phyloP scores from a whole-genome alignment of 2,329 filamentous ascomycete species.

The Endocalyx cinctus region DNA sequence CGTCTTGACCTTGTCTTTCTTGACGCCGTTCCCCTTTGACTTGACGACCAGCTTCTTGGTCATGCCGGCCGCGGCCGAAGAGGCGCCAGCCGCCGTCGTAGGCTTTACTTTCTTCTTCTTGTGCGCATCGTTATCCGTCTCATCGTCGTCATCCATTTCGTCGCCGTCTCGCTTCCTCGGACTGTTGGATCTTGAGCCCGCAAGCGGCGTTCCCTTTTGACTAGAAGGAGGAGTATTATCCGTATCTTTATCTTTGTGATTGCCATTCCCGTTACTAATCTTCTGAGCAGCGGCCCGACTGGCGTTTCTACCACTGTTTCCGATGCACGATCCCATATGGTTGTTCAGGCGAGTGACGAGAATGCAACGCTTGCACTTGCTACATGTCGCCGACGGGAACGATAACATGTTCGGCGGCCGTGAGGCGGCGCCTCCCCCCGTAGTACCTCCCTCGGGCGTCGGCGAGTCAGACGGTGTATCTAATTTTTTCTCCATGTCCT shows the following conservation, averaged over 20 bases:
- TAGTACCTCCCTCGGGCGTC: slow-evolving; percentile 40
- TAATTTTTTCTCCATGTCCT: slow-evolving; percentile 63
- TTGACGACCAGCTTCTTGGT: slow-evolving; percentile 55
- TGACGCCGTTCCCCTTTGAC: slow-evolving; percentile 39
- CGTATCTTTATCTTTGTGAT: too few relatives aligned
- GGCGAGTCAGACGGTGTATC: slow-evolving; percentile 39
- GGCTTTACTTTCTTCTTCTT: slow-evolving; percentile 59
- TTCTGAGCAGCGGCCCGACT: slow-evolving; percentile 59
- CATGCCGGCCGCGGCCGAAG: slow-evolving; percentile 25
- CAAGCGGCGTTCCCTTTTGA: slow-evolving; percentile 57
- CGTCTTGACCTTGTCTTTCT: slow-evolving; percentile 54
- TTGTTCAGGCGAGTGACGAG: slow-evolving; percentile 62
- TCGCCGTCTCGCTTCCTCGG: slow-evolving; percentile 55
- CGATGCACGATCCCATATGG: slow-evolving; percentile 65
- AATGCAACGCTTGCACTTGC: slow-evolving; percentile 63
- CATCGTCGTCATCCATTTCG: slow-evolving; percentile 49
- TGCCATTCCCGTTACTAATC: slow-evolving; percentile 52
- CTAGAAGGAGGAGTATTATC: slow-evolving; percentile 55
- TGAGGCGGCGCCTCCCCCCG: slow-evolving; percentile 25
- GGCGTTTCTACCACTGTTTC: slow-evolving; percentile 59
- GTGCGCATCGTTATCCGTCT: slow-evolving; percentile 43
- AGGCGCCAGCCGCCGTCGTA: too few relatives aligned
- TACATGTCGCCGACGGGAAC: slow-evolving; percentile 62
- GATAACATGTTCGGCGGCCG: slow-evolving; percentile 58
- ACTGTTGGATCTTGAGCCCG: slow-evolving; percentile 49